phyloP scores from a whole-genome alignment of 805 yeast genomes.

The Saturnispora serradocipensis region DNA sequence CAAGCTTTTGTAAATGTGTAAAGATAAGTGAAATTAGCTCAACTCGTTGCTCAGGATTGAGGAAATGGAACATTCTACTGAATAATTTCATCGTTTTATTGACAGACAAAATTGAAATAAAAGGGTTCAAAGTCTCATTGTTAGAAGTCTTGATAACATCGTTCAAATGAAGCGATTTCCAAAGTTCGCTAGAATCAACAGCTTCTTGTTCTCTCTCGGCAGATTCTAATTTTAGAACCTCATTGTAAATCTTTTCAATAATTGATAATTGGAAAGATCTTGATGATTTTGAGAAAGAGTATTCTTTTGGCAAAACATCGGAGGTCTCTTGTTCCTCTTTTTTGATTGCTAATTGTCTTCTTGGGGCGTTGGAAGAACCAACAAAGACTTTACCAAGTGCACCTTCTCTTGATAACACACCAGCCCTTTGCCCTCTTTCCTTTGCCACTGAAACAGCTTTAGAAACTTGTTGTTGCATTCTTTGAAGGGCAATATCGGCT shows the following conservation, averaged over 20 bases:
- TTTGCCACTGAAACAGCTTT: slow-evolving; percentile 93
- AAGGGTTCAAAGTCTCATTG: slow-evolving; percentile 66
- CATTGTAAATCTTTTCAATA: slow-evolving; percentile 71
- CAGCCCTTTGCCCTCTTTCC: slow-evolving; percentile 60
- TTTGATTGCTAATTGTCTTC: slow-evolving; percentile 65
- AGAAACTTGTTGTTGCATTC: slow-evolving; percentile 97
- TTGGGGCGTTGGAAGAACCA: slow-evolving; percentile 75
- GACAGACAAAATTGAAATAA: slow-evolving; percentile 70
- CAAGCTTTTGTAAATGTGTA: slow-evolving; percentile 69
- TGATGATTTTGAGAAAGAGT: slow-evolving; percentile 27
- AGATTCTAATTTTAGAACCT: slow-evolving; percentile 73
- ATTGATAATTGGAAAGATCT: slow-evolving; percentile 52
- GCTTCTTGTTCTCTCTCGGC: slow-evolving; percentile 48
- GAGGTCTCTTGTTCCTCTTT: slow-evolving; percentile 20
- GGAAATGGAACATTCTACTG: slow-evolving; percentile 79
- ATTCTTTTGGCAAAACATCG: slow-evolving; percentile 25
- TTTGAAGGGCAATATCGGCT: slow-evolving; percentile 84
- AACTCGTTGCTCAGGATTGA: slow-evolving; percentile 65
- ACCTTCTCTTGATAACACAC: slow-evolving; percentile 61
- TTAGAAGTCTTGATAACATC: slow-evolving; percentile 42
- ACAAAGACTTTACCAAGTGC: slow-evolving; percentile 81
- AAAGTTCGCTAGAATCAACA: slow-evolving; percentile 42
- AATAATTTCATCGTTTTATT: slow-evolving; percentile 85
- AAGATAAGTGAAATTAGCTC: slow-evolving; percentile 70
- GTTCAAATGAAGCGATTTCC: slow-evolving; percentile 71